These are phyloP conservation scores for Lichtheimia hyalospora DNA, from an alignment of 371 early-diverging fungal genomes.

Conservation along the genomic window DNA sequence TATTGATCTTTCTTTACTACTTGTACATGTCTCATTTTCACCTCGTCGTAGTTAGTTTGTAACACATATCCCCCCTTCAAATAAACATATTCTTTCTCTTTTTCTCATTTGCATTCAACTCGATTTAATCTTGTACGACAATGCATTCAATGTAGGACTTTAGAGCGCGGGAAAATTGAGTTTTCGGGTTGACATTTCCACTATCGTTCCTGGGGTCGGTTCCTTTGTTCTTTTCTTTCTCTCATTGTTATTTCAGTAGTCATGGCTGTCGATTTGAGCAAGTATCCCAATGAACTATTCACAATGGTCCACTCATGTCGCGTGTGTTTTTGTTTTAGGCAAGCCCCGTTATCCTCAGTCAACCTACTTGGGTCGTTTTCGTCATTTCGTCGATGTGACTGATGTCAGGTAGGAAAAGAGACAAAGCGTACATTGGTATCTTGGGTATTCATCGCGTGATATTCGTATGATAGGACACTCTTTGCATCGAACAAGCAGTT, in stretches of 20 bases:
- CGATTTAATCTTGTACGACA: too few relatives aligned
- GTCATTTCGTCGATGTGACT: constrained; percentile 76
- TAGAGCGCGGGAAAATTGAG: too few relatives aligned
- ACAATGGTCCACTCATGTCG: not conserved
- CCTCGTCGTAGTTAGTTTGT: too few relatives aligned
- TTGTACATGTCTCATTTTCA: too few relatives aligned
- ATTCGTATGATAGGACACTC: constrained; percentile 52
- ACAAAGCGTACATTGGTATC: not conserved
- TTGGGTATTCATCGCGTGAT: not conserved
- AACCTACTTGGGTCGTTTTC: constrained; percentile 71
- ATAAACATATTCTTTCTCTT: too few relatives aligned
- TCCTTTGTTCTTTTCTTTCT: not conserved
- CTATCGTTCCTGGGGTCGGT: not conserved
- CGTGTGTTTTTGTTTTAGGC: constrained; percentile 13
- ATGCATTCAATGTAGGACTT: too few relatives aligned
- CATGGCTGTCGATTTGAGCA: constrained; percentile 9
- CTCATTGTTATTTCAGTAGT: not conserved
- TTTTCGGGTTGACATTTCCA: too few relatives aligned
- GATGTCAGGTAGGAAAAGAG: constrained; percentile 54
- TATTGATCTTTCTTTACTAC: too few relatives aligned
- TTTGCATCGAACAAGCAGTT: constrained; percentile 60
- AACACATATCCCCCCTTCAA: too few relatives aligned
- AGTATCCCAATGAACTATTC: not conserved
- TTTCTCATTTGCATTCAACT: too few relatives aligned
- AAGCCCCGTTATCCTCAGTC: constrained; percentile 70